Evolutionary conservation across 192 early-diverging fungal species (phyloP), one percentile per base, ranked within the genome.

Genomic region (Entomortierella parvispora): DNA sequence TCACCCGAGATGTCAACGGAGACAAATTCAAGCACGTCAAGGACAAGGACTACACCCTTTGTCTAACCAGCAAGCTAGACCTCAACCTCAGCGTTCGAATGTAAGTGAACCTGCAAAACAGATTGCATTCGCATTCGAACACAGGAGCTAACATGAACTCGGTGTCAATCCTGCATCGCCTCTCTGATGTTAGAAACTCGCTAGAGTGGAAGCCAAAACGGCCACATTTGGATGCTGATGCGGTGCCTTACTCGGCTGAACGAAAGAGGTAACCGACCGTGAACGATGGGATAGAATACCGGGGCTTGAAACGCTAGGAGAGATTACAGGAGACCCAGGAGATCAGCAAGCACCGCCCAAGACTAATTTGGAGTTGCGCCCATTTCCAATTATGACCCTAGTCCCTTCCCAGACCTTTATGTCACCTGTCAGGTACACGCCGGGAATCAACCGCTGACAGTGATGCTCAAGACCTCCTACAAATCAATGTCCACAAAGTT

Each of bases 41-140:
- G 76, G 91, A 72, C 18, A 88, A 84, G 76, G 91, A 91, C 67
- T 94, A 90, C 65, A 90, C 93, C 15, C 93, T 86, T 64, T 92
- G 89, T 60, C 70, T 90, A 14, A 87, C 90, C 31, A 81, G 85
- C 42, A 88, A 92, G 33, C 79, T 94, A 18, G 82, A 91, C 65
- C 56, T 87, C 12, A 82, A 83, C 28, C 81, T 92, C 17, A 80
- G 75, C 22, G 79, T 93, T 25, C 85, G 85, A 83, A 89, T 93
- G 90, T 87, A 83, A 78, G 80, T 60, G 40, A 18, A 4, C 33
- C 32, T 1, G 23, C 52, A 52, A 32, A 45, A 44, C 20, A 8
- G 14, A 23, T 47, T 54, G 25, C 14, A 46, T 34, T 18, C 12
- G 12, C 22, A 61, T 6, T 15, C 18, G 37, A 42, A 20, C 7